Evolutionary conservation across 257 asterid genomes (phyloP).

Genomic region (Solanum medicagineum): DNA sequence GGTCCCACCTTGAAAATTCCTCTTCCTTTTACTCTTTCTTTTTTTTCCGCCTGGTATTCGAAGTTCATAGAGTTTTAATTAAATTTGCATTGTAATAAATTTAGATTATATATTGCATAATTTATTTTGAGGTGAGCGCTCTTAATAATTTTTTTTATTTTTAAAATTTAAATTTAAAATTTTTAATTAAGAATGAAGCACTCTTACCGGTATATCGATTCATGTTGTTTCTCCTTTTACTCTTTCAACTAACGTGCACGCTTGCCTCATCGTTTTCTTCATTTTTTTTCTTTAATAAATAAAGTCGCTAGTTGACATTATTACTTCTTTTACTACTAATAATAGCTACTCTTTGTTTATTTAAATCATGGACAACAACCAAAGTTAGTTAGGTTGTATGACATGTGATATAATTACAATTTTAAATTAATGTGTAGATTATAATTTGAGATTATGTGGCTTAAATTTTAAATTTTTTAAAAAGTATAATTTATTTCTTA

Average conservation of each 20-base stretch:
- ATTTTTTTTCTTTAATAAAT: background rate
- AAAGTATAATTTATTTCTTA: no score
- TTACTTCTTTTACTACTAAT: background rate
- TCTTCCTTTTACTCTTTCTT: conserved; percentile 8
- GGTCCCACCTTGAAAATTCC: conserved; percentile 35
- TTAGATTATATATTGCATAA: no score
- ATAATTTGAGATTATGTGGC: no score
- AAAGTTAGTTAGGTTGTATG: background rate
- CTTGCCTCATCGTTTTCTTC: conserved; percentile 4
- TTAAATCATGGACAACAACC: background rate
- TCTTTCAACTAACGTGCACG: conserved; percentile 43
- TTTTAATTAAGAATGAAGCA: no score
- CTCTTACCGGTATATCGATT: no score
- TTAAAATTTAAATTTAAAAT: no score
- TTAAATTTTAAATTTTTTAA: no score
- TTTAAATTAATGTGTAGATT: no score
- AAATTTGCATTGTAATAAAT: no score
- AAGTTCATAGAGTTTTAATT: no score
- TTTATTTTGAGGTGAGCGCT: no score
- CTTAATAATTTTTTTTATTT: no score
- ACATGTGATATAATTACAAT: background rate
- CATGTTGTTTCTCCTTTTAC: background rate
- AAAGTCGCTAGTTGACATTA: background rate
- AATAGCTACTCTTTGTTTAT: background rate
- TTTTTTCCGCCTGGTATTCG: fast-evolving